phyloP scores from a whole-genome alignment of 805 yeast species.

The Hanseniaspora thailandica region DNA sequence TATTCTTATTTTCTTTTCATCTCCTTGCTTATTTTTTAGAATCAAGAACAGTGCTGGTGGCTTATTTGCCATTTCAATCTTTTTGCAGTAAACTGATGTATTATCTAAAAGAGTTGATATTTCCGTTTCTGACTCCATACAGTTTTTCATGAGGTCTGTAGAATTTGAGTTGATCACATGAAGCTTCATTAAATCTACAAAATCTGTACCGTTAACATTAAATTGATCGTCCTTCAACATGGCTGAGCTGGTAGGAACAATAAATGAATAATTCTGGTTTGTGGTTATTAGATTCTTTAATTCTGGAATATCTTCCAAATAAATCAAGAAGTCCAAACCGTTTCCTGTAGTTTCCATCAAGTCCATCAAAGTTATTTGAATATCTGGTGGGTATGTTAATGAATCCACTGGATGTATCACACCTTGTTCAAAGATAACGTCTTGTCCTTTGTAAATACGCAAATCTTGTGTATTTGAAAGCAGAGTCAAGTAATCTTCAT shows the following conservation, averaged over 20 bases:
- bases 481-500: slow-evolving; percentile 15
- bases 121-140: slow-evolving; percentile 33
- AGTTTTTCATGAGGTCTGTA: slow-evolving; percentile 35
- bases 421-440: slow-evolving; percentile 70
- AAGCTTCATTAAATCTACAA: slow-evolving; percentile 47
- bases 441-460: slow-evolving; percentile 34
- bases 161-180: slow-evolving; percentile 60
- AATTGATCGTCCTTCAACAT: slow-evolving; percentile 39
- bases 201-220: slow-evolving; percentile 32
- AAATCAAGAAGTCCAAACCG: slow-evolving; percentile 32
- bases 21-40: slow-evolving; percentile 24
- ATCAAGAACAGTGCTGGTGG: slow-evolving; percentile 29
- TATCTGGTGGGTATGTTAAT: slow-evolving; percentile 44
- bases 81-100: slow-evolving; percentile 35
- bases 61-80: slow-evolving; percentile 30
- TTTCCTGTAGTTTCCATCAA: slow-evolving; percentile 47
- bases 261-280: slow-evolving; percentile 42
- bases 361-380: slow-evolving; percentile 44
- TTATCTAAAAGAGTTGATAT: slow-evolving; percentile 31
- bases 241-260: slow-evolving; percentile 58
- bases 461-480: slow-evolving; percentile 21
- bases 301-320: slow-evolving; percentile 36
- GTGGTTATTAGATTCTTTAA: slow-evolving; percentile 34
- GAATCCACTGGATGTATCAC: slow-evolving; percentile 61
- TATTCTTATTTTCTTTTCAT: slow-evolving; percentile 49